Base-by-base conservation (phyloP, 345 rosid genomes). In the Eucalyptus marginata region DNA sequence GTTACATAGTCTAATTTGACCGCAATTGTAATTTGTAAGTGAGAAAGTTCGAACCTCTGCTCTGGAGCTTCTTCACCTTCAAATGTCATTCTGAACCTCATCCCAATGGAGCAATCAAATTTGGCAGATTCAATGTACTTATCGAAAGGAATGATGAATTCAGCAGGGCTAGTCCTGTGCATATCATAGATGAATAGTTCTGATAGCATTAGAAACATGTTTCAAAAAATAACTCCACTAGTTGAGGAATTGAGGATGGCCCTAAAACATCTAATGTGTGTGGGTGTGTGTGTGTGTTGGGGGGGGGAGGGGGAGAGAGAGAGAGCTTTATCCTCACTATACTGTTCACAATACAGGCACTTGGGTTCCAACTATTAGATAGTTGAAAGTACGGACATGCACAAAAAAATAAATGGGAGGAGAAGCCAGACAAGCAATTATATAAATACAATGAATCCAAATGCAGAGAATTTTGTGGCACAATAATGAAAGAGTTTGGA, bases 21-120 rank as follows among this genome's bases (percentile, higher is more conserved):
- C 13, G 5, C 66, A 31, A 33, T 51, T 46, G 66, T 54, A 40
- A 68, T 71, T 36, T 47, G 66, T 15, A 46, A 40, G 24, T n/a
- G 24, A 29, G 52, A 62, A 86, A 66, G 85, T 86, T 86, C 52
- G 2, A 86, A 95, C 96, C 95, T 94, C 88, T 94, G 95, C 64
- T 94, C 96, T 11, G 95, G 93, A 90, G 93, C 92, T 91, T 94
- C 96, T 89, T 91, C 94, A 80, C 94, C 95, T 88, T 94, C 96
- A 89, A 94, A 94, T 88, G 91, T 92, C 96, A 94, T 94, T 88
- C 93, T 94, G 89, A 94, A 94, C 87, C 96, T 93, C 96, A 92
- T 92, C 47, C 96, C 96, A n/a, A 94, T 91, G 31, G 94, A 88
- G 87, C 89, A 92, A 84, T 93, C 90, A 62, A 84, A 90, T 88